Conservation (phyloP, 441 rosid genomes). For the Arabidopsis hybrid region DNA sequence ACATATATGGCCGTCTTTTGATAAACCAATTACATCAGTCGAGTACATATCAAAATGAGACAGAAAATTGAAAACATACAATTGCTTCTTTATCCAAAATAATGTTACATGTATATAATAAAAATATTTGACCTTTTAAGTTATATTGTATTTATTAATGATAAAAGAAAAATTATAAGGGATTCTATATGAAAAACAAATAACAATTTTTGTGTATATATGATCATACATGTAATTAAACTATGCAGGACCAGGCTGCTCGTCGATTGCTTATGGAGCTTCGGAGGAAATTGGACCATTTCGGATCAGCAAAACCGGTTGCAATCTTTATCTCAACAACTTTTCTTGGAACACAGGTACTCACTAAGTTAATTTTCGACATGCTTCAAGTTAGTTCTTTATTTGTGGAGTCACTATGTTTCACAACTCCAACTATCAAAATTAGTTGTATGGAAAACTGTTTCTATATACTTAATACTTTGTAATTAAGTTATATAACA, state of each 20-base stretch:
- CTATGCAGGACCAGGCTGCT: slow-evolving; percentile 79
- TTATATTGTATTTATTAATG: not conserved
- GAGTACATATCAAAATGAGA: no score
- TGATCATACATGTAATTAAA: not conserved
- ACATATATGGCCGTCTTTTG: not conserved
- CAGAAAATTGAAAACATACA: no score
- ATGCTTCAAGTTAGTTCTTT: not conserved
- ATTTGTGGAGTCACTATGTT: not conserved
- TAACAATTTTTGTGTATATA: not conserved
- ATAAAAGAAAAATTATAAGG: not conserved
- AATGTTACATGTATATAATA: no score
- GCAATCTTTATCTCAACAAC: slow-evolving; percentile 62
- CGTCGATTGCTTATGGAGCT: slow-evolving; percentile 87
- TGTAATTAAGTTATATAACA: not conserved
- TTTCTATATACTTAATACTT: not conserved
- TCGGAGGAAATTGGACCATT: slow-evolving; percentile 90
- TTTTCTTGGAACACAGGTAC: slow-evolving; percentile 73
- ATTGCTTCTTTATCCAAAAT: no score
- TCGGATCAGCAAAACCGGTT: slow-evolving; percentile 61
- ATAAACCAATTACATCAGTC: no score
- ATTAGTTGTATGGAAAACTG: not conserved
- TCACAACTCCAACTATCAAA: not conserved
- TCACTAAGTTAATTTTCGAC: not conserved
- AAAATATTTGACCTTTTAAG: no score
- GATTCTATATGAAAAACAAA: no score